phyloP scores from a whole-genome alignment of 1,284 basidiomycete genomes.

The Ceratobasidium sp. region DNA sequence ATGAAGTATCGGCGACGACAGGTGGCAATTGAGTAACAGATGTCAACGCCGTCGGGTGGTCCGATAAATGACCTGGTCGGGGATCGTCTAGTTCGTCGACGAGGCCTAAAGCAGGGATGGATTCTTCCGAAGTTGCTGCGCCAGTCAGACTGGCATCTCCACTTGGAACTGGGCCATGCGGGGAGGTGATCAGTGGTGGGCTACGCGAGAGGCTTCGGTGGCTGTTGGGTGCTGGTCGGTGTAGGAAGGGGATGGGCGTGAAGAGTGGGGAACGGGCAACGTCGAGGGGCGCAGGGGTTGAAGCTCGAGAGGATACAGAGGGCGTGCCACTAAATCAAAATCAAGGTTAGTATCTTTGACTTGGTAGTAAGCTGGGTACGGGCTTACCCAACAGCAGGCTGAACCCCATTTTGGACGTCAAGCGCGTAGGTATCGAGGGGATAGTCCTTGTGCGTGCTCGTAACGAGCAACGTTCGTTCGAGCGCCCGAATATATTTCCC shows the following conservation, averaged over 20 bases:
- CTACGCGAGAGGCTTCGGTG: constrained; percentile 67
- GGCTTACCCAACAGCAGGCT: constrained; percentile 23
- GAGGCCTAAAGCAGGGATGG: constrained; percentile 65
- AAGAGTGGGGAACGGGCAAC: constrained; percentile 80
- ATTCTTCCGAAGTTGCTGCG: constrained; percentile 45
- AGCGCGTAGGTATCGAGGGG: constrained; percentile 65
- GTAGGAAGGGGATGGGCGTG: constrained; percentile 85
- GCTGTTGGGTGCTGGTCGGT: constrained; percentile 75
- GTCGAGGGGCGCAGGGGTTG: constrained; percentile 59
- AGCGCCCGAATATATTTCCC: constrained; percentile 94
- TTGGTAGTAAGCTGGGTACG: constrained; percentile 56
- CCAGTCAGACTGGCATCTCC: constrained; percentile 54
- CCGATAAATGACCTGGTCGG: constrained; percentile 81
- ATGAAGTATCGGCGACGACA: neutral
- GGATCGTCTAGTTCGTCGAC: constrained; percentile 88
- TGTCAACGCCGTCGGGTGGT: constrained; percentile 77
- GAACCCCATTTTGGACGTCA: constrained; percentile 53
- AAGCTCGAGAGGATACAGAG: constrained; percentile 58
- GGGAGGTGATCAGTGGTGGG: constrained; percentile 79
- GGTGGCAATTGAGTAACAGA: constrained; percentile 64
- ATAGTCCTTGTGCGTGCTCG: constrained; percentile 81
- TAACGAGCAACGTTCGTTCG: constrained; percentile 87
- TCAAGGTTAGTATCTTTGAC: constrained; percentile 20
- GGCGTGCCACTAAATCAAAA: constrained; percentile 47
- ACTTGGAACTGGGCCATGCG: constrained; percentile 55